Evolutionary conservation across 2,329 filamentous ascomycete species (phyloP).

Genomic region (Ascochyta clinopodiicola): DNA sequence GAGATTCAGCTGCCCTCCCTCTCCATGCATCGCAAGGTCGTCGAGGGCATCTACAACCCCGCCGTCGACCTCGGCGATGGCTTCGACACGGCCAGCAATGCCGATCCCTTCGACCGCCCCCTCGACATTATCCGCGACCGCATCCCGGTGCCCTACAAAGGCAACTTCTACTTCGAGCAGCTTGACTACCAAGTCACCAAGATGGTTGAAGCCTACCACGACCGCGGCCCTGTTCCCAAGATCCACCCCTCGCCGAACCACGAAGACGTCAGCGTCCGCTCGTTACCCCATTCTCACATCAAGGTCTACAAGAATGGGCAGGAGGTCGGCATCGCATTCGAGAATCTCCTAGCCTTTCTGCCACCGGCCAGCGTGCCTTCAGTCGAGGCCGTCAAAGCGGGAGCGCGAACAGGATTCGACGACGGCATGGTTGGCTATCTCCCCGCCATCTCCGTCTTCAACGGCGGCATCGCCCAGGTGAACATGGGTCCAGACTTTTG

Average conservation of each 20-base stretch:
- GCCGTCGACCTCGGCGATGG: slow-evolving; percentile 72
- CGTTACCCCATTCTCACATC: slow-evolving; percentile 84
- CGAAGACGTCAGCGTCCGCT: slow-evolving; percentile 75
- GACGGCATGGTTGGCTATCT: slow-evolving; percentile 97
- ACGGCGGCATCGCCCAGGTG: slow-evolving; percentile 86
- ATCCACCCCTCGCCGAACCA: slow-evolving; percentile 80
- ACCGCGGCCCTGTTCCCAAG: slow-evolving; percentile 59
- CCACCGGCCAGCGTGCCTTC: slow-evolving; percentile 84
- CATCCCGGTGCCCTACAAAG: slow-evolving; percentile 92
- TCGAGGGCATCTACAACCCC: slow-evolving; percentile 86
- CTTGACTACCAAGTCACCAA: slow-evolving; percentile 88
- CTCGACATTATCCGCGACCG: slow-evolving; percentile 92
- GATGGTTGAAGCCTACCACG: slow-evolving; percentile 74
- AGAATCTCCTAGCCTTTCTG: slow-evolving; percentile 85
- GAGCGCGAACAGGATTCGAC: slow-evolving; percentile 84
- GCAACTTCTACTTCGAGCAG: slow-evolving; percentile 91
- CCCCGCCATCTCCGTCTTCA: slow-evolving; percentile 89
- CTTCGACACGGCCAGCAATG: slow-evolving; percentile 55
- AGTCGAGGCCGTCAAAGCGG: slow-evolving; percentile 70
- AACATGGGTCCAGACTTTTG: slow-evolving; percentile 96
- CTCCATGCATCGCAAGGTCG: slow-evolving; percentile 83
- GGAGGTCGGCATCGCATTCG: slow-evolving; percentile 85
- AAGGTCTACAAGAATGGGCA: slow-evolving; percentile 92
- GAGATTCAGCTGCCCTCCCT: slow-evolving; percentile 91
- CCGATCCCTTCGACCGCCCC: slow-evolving; percentile 57